Evolutionary conservation across 2,329 filamentous ascomycete species (phyloP).

Genomic region (Colletotrichum cordylinicola): DNA sequence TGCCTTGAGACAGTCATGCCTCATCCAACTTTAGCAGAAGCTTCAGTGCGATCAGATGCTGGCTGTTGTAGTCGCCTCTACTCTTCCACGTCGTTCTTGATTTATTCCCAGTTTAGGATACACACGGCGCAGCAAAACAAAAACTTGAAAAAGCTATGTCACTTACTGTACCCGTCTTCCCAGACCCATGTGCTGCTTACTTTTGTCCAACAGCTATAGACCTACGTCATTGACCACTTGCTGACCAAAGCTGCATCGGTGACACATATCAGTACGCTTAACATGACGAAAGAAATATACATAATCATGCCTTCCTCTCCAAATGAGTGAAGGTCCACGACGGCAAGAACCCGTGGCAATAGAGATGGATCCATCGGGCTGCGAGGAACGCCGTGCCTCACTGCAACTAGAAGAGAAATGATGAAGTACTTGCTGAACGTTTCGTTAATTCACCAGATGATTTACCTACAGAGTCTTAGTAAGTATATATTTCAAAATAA

Average conservation of each 20-base stretch:
- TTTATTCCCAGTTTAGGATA: neutral
- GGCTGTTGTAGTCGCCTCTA: rapidly evolving
- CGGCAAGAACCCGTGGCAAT: neutral
- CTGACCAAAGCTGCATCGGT: neutral
- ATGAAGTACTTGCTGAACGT: rapidly evolving
- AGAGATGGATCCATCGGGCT: rapidly evolving
- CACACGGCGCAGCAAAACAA: rapidly evolving
- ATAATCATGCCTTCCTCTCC: too few relatives aligned
- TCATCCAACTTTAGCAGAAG: rapidly evolving
- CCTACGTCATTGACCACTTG: neutral
- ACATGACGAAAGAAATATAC: rapidly evolving
- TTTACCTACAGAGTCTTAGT: rapidly evolving
- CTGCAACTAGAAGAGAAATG: rapidly evolving
- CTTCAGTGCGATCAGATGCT: rapidly evolving
- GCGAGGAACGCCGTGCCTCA: rapidly evolving
- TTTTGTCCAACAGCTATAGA: rapidly evolving
- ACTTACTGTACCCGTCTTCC: rapidly evolving
- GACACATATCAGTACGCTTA: rapidly evolving
- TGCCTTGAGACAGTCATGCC: neutral
- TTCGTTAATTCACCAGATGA: neutral
- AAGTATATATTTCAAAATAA: neutral
- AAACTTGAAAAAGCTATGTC: rapidly evolving
- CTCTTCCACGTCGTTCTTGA: neutral
- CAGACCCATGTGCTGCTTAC: neutral
- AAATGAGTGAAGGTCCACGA: rapidly evolving